Conservation (phyloP, 805 yeast genomes). For the Candida peoriensis region DNA sequence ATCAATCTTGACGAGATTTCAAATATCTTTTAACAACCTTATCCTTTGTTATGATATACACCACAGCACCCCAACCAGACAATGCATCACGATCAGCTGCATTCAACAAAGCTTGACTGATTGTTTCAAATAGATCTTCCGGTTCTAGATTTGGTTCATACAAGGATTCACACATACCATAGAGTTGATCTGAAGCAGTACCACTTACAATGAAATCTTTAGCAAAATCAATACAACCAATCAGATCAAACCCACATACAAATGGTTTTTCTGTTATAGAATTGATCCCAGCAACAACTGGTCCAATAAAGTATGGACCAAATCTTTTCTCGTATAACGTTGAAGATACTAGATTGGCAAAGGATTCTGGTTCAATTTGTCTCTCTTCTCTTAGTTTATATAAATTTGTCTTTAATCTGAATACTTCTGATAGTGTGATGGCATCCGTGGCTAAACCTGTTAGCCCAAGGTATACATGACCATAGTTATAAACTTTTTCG, state of each 20-base stretch:
- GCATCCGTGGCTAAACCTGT: slow-evolving; percentile 97
- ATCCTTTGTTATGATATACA: slow-evolving; percentile 86
- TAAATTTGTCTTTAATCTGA: slow-evolving; percentile 79
- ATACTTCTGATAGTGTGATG: slow-evolving; percentile 65
- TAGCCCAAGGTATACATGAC: slow-evolving; percentile 82
- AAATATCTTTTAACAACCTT: slow-evolving; percentile 82
- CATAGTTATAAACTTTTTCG: slow-evolving; percentile 85
- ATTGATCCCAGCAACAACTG: slow-evolving; percentile 92
- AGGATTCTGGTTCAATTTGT: slow-evolving; percentile 84
- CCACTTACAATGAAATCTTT: slow-evolving; percentile 94
- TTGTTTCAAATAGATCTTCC: slow-evolving; percentile 93
- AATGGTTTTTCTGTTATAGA: slow-evolving; percentile 81
- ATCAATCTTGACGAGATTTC: slow-evolving; percentile 89
- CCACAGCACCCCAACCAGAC: slow-evolving; percentile 98
- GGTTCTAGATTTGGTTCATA: slow-evolving; percentile 93
- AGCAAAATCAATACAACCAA: slow-evolving; percentile 95
- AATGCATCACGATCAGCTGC: slow-evolving; percentile 97
- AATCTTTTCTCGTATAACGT: slow-evolving; percentile 86
- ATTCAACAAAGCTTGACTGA: slow-evolving; percentile 86
- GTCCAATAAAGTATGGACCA: slow-evolving; percentile 97
- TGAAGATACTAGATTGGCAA: slow-evolving; percentile 88
- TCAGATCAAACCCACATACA: slow-evolving; percentile 91
- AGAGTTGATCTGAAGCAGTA: slow-evolving; percentile 93
- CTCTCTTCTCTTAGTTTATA: slow-evolving; percentile 91
- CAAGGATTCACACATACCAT: slow-evolving; percentile 97